Base-by-base conservation (phyloP, 768 basidiomycete species). In the Panaeolus cyanescens region DNA sequence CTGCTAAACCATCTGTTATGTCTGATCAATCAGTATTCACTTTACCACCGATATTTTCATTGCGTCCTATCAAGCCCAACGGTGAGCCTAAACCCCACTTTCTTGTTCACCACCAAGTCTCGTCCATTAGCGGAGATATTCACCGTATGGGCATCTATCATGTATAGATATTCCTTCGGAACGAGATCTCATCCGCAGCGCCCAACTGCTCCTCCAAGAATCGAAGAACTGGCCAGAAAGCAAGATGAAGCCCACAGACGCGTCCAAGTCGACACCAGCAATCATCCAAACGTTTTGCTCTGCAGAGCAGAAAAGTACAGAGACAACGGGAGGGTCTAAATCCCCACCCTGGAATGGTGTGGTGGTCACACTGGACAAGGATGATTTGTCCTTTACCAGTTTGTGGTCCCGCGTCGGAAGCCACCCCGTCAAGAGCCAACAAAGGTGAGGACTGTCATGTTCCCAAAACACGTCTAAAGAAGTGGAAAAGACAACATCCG, bases 101-200 rank as follows among this genome's bases (percentile, higher is more conserved):
- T 37, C 15, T 33, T 87, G 56, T 62, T 74, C 3, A 78, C 81
- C 15, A 84, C 75, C 4, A 72, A 76, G 37, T 70, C 76, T 5
- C 62, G 87, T 22, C 67, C 87, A 1, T 78, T 79, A 17, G 76
- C 80, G 7, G 30, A 17, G 8, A 30, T 39, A n/a, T 42, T 50
- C 45, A 50, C 30, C 25, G 22, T 28, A 50, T 42, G 30, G 45
- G 15, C 45, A 17, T 33, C 45, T 40, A 19, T 31, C 60, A 31
- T 15, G 20, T 50, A 20, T 13, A 50, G 45, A 13, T 13, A 50
- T 50, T 15, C 45, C 45, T 13, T 28, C 45, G 6, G 10, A 50
- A 50, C 45, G 45, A 28, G 45, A 50, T 15, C 45, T 50, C 45
- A 50, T 50, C 45, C 45, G 45, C 3, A 28, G 13, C n/a, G 22